Evolutionary conservation across 768 basidiomycete genomes (phyloP).

Genomic region (Amanita rimosa): DNA sequence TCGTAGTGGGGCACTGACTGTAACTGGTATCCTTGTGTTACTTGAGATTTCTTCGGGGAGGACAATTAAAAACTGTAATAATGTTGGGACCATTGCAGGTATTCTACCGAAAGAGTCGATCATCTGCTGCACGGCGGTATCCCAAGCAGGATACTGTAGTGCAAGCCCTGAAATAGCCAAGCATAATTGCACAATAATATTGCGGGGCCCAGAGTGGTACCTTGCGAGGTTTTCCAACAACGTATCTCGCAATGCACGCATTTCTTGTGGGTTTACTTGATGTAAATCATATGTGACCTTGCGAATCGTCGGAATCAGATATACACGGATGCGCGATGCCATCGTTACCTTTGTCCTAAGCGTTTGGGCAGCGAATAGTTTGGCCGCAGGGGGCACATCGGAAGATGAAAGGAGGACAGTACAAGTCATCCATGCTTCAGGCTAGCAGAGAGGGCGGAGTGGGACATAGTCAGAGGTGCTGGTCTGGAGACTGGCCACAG

Average conservation of each 20-base stretch:
- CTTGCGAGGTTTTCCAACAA: conserved; percentile 64
- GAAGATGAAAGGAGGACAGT: conserved; percentile 80
- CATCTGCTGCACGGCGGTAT: conserved; percentile 67
- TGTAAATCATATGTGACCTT: conserved; percentile 94
- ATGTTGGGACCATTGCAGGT: conserved; percentile 69
- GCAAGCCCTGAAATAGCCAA: conserved; percentile 86
- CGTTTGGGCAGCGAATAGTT: conserved; percentile 94
- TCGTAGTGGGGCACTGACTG: conserved; percentile 40
- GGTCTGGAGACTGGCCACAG: conserved; percentile 51
- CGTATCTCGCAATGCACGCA: conserved; percentile 78
- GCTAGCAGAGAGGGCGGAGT: conserved; percentile 60
- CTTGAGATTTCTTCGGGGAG: conserved; percentile 82
- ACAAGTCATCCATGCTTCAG: conserved; percentile 94
- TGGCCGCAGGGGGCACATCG: conserved; percentile 68
- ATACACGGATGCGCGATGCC: conserved; percentile 8
- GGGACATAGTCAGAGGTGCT: conserved; percentile 56
- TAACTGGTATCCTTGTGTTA: conserved; percentile 81
- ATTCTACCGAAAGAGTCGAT: conserved; percentile 80
- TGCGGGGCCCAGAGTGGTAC: conserved; percentile 68
- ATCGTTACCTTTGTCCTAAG: conserved; percentile 76
- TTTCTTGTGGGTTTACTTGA: conserved; percentile 68
- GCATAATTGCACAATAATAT: conserved; percentile 82
- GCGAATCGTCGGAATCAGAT: conserved; percentile 20
- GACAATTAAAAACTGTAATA: conserved; percentile 84
- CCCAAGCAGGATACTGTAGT: conserved; percentile 81